These are phyloP conservation scores for Esteya vermicola DNA, from an alignment of 2,329 filamentous ascomycete genomes.

Conservation along the genomic window DNA sequence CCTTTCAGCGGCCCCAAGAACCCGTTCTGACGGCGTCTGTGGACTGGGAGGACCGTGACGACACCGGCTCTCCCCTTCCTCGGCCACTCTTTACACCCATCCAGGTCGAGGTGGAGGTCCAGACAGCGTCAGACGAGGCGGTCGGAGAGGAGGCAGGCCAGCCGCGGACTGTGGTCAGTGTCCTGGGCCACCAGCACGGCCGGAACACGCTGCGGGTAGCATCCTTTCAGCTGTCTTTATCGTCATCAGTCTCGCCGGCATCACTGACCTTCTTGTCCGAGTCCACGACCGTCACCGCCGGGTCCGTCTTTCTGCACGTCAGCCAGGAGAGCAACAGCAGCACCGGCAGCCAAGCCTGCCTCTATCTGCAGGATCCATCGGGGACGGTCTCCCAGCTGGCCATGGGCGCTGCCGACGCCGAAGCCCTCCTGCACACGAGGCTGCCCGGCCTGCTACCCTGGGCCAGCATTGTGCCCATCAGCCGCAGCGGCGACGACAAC, in stretches of 20 bases:
- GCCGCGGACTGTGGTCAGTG: conserved; percentile 9
- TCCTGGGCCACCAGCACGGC: conserved; percentile 21
- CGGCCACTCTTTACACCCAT: too few species aligned
- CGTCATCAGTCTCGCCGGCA: background rate
- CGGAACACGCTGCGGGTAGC: conserved; percentile 15
- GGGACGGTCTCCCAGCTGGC: conserved; percentile 29
- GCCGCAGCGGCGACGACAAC: conserved; percentile 14
- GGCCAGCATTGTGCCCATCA: conserved; percentile 30
- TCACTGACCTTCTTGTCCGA: conserved; percentile 1
- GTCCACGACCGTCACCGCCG: background rate
- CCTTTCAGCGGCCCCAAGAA: background rate
- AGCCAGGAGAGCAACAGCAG: background rate
- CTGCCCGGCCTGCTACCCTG: conserved; percentile 37
- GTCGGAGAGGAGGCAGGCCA: too few species aligned
- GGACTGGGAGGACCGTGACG: too few species aligned
- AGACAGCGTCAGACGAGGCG: conserved; percentile 12
- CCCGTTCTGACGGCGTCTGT: background rate
- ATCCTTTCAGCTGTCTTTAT: conserved; percentile 7
- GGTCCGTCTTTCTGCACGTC: background rate
- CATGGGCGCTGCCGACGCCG: conserved; percentile 11
- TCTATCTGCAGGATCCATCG: conserved; percentile 29
- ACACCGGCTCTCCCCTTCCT: too few species aligned
- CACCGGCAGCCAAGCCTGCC: conserved; percentile 10
- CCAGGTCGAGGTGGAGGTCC: too few species aligned
- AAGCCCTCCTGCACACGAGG: conserved; percentile 16